Conservation (phyloP, 306 rosid species). For the Geum urbanum region DNA sequence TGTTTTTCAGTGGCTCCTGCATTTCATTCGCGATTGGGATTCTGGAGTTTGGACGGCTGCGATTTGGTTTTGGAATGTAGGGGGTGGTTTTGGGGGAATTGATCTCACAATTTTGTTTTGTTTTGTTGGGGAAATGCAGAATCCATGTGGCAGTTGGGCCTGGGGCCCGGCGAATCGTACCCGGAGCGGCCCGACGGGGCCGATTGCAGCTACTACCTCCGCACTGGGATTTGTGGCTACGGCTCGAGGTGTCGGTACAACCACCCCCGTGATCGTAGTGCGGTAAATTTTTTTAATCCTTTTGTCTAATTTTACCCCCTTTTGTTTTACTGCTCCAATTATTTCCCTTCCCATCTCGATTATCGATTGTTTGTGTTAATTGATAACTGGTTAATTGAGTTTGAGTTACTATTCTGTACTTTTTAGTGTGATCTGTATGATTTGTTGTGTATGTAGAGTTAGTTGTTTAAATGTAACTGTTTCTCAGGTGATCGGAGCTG, state of each 20-base stretch:
- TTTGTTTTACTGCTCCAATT: not conserved
- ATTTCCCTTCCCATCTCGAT: slow-evolving; percentile 21
- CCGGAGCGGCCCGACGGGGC: slow-evolving; percentile 87
- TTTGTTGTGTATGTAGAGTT: slow-evolving; percentile 20
- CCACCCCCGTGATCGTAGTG: slow-evolving; percentile 85
- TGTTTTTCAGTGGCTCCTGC: slow-evolving; percentile 7
- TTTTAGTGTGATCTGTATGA: slow-evolving; percentile 21
- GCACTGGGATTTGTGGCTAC: slow-evolving; percentile 86
- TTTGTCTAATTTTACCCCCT: not conserved
- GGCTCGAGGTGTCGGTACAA: slow-evolving; percentile 95
- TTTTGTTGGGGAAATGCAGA: slow-evolving; percentile 49
- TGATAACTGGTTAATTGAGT: slow-evolving; percentile 17
- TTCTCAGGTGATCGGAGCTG: slow-evolving; percentile 75
- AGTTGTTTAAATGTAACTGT: slow-evolving; percentile 18
- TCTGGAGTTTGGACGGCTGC: not conserved
- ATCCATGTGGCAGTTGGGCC: slow-evolving; percentile 57
- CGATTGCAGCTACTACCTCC: slow-evolving; percentile 77
- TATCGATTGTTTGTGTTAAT: slow-evolving; percentile 20
- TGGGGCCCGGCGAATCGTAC: slow-evolving; percentile 69
- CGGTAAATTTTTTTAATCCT: slow-evolving; percentile 42
- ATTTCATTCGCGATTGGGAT: slow-evolving; percentile 33
- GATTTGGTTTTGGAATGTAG: slow-evolving; percentile 26
- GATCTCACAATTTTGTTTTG: slow-evolving; percentile 25
- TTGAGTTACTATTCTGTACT: not conserved
- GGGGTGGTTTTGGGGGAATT: slow-evolving; percentile 27